These are phyloP conservation scores for Linderniella brevidens DNA, from an alignment of 257 asterid genomes.

Conservation along the genomic window DNA sequence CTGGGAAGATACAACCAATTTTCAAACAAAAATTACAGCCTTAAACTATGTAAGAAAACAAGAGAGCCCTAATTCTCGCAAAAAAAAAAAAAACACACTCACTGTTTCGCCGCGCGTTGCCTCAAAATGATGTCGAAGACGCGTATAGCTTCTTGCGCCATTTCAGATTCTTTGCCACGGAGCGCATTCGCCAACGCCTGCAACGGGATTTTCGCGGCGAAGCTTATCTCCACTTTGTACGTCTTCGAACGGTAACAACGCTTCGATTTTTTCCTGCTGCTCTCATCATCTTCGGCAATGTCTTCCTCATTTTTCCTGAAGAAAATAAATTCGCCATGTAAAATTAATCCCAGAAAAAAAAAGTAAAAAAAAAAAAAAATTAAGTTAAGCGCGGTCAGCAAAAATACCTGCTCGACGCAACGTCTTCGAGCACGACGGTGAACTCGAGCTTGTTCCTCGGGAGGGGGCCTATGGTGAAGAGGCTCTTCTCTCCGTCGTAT, in stretches of 20 bases:
- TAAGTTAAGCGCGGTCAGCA: too few species aligned
- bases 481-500: slow-evolving; percentile 82
- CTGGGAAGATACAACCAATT: too few species aligned
- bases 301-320: slow-evolving; percentile 63
- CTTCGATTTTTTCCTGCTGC: slow-evolving; percentile 41
- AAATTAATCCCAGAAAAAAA: too few species aligned
- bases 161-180: slow-evolving; percentile 79
- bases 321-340: slow-evolving; percentile 3
- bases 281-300: slow-evolving; percentile 59
- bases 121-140: slow-evolving; percentile 81
- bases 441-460: slow-evolving; percentile 80
- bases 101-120: slow-evolving; percentile 95
- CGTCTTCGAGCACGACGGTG: slow-evolving; percentile 74
- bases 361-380: too few species aligned
- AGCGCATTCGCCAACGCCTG: slow-evolving; percentile 72
- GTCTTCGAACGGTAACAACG: slow-evolving; percentile 63
- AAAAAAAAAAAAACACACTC: slow-evolving; percentile 16
- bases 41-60: neutral
- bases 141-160: slow-evolving; percentile 61
- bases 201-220: slow-evolving; percentile 80
- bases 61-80: neutral
- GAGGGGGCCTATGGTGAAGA: slow-evolving; percentile 79
- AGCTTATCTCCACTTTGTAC: slow-evolving; percentile 71
- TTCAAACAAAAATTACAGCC: neutral
- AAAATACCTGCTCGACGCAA: slow-evolving; percentile 47